Evolutionary conservation across 2,329 filamentous ascomycete genomes (phyloP).

Genomic region (Mollisiaceae sp.): DNA sequence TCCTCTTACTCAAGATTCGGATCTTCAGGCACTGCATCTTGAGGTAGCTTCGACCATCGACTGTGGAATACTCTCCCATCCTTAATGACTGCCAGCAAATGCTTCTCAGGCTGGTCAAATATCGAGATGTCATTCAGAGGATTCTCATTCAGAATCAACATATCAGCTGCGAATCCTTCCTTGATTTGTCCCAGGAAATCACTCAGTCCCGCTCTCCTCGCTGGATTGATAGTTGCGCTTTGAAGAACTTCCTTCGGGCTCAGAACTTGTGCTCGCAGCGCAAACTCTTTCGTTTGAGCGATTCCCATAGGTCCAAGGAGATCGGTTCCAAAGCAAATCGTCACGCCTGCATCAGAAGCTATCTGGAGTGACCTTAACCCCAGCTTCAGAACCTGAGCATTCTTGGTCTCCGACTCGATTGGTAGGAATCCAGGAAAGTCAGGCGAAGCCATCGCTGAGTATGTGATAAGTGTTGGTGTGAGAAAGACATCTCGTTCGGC

Average conservation of each 20-base stretch:
- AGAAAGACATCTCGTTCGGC: slow-evolving; percentile 53
- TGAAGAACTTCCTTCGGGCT: slow-evolving; percentile 51
- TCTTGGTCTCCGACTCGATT: slow-evolving; percentile 53
- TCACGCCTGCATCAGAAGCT: slow-evolving; percentile 57
- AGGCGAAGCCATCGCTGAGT: slow-evolving; percentile 53
- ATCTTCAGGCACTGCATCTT: slow-evolving; percentile 16
- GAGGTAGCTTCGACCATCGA: slow-evolving; percentile 26
- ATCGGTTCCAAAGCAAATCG: slow-evolving; percentile 61
- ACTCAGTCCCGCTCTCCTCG: slow-evolving; percentile 53
- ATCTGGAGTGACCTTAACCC: slow-evolving; percentile 55
- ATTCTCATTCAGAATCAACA: slow-evolving; percentile 57
- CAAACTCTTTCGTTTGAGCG: slow-evolving; percentile 57
- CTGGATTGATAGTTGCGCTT: slow-evolving; percentile 58
- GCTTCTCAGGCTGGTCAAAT: slow-evolving; percentile 51
- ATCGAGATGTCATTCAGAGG: slow-evolving; percentile 60
- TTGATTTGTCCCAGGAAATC: slow-evolving; percentile 55
- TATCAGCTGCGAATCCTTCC: slow-evolving; percentile 56
- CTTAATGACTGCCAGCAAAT: slow-evolving; percentile 58
- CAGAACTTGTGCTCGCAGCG: slow-evolving; percentile 50
- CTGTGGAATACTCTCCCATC: slow-evolving; percentile 52
- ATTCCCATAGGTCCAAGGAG: slow-evolving; percentile 55
- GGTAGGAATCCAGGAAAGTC: slow-evolving; percentile 52
- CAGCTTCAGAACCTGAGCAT: slow-evolving; percentile 52
- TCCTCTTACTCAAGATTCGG: neutral
- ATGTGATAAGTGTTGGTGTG: slow-evolving; percentile 60